Evolutionary conservation across 495 filamentous ascomycete genomes (phyloP), one percentile per base, ranked within the genome.

Genomic region (Lophium mytilinum): DNA sequence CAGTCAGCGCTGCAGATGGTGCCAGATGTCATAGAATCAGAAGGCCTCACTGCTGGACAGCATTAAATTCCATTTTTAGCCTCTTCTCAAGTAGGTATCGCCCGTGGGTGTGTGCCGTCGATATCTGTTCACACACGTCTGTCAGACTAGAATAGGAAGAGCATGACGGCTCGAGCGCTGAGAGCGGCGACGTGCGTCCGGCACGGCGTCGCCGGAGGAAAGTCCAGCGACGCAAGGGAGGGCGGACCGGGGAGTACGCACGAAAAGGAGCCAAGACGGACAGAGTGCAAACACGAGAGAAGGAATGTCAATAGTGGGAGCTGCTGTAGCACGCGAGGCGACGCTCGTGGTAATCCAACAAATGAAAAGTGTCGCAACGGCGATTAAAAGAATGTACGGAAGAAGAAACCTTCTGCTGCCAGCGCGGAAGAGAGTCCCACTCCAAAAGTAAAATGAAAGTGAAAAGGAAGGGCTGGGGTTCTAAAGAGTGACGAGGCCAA

Each of bases 1-100:
- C 46, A 21, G 60, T 68, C 18, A 57, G 60, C 48, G 37, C 19
- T 18, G 6, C 1, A 11, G 36, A 21, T 30, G 53, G 45, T 54
- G 21, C 49, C 15, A 17, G 6, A 45, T 9, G 17, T 51, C 49
- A 36, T 41, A 1, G 50, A 40, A 35, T 40, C 21, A 49, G 42
- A 14, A n/a, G 49, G 45, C 35, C 67, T 37, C 61, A 69, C 67
- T 69, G 66, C 40, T 60, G 67, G 50, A 67, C 51, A 52, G 62
- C 62, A 67, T 69, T 65, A 61, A 65, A 67, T 66, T 69, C 67
- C 67, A 69, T 69, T 51, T 62, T 64, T 55, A 57, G 53, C 48
- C 30, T 57, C 40, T 53, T 52, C 42, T 24, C 54, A 37, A 52
- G 15, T 37, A 48, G 50, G 42, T 30, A 58, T 55, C 35, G 50